Conservation (phyloP, 805 yeast genomes). For the Candida qinlingensis region DNA sequence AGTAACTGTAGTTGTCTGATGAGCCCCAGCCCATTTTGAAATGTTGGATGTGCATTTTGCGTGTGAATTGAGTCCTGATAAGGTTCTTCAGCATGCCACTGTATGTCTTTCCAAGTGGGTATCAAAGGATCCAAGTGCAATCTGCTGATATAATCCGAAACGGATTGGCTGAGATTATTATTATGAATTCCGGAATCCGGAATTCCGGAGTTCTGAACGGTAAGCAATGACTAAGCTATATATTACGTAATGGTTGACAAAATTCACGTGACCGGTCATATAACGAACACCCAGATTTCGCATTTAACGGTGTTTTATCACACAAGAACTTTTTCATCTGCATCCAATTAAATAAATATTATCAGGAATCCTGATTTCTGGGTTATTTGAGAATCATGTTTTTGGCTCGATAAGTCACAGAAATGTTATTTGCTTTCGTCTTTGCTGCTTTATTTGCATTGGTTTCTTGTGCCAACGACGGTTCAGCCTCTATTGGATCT, state of each 20-base stretch:
- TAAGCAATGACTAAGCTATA: no score
- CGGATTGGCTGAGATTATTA: background rate
- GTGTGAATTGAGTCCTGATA: slow-evolving; percentile 1
- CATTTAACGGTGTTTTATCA: background rate
- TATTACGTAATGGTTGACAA: background rate
- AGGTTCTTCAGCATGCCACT: no score
- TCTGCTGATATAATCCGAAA: background rate
- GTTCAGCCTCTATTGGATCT: slow-evolving; percentile 12
- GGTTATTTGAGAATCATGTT: no score
- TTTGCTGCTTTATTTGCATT: background rate
- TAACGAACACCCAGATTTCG: background rate
- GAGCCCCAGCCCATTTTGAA: slow-evolving; percentile 94
- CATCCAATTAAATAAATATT: no score
- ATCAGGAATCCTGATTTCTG: background rate
- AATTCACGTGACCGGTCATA: background rate
- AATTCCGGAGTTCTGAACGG: no score
- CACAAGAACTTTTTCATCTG: no score
- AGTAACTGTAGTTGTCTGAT: slow-evolving; percentile 88
- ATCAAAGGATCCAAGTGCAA: background rate
- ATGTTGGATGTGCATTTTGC: slow-evolving; percentile 75
- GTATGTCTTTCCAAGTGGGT: no score
- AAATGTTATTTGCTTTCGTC: background rate
- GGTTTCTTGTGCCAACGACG: background rate
- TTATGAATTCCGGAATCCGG: no score
- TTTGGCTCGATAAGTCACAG: no score